Evolutionary conservation across 306 rosid species (phyloP).

Genomic region (Quercus robur): DNA sequence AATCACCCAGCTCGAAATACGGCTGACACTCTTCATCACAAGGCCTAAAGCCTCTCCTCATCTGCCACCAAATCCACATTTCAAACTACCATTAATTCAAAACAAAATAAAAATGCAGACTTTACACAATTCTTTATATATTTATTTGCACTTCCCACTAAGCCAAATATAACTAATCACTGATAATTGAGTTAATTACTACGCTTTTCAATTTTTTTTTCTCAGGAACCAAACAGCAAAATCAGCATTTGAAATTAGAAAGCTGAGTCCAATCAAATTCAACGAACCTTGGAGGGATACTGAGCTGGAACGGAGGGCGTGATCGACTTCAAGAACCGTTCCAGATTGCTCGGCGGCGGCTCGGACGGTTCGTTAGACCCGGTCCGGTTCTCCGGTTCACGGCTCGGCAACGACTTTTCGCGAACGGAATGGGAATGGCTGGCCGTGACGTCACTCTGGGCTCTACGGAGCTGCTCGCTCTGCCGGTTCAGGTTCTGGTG

Average conservation of each 20-base stretch:
- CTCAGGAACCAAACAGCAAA: neutral
- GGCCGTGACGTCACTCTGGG: conserved; percentile 48
- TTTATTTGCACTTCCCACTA: neutral
- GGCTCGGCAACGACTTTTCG: conserved; percentile 13
- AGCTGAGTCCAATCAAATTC: neutral
- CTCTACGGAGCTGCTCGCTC: conserved; percentile 46
- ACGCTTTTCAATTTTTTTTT: neutral
- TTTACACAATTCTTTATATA: neutral
- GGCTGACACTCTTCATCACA: conserved; percentile 59
- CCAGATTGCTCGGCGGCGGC: conserved; percentile 55
- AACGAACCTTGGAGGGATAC: conserved; percentile 55
- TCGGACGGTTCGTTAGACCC: conserved; percentile 32
- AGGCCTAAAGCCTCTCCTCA: conserved; percentile 44
- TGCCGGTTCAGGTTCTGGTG: conserved; percentile 35
- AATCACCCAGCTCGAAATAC: conserved; percentile 69
- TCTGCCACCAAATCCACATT: conserved; percentile 47
- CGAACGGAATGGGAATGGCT: conserved; percentile 20
- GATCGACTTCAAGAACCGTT: conserved; percentile 66
- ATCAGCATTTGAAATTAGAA: neutral
- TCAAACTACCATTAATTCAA: neutral
- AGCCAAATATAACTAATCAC: neutral
- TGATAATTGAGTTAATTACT: neutral
- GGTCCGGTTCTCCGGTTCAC: conserved; percentile 43
- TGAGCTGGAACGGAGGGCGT: conserved; percentile 68
- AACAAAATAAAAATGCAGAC: neutral